These are phyloP conservation scores for Boletus semigastroideus DNA, from an alignment of 1,284 basidiomycete species.

Conservation along the genomic window DNA sequence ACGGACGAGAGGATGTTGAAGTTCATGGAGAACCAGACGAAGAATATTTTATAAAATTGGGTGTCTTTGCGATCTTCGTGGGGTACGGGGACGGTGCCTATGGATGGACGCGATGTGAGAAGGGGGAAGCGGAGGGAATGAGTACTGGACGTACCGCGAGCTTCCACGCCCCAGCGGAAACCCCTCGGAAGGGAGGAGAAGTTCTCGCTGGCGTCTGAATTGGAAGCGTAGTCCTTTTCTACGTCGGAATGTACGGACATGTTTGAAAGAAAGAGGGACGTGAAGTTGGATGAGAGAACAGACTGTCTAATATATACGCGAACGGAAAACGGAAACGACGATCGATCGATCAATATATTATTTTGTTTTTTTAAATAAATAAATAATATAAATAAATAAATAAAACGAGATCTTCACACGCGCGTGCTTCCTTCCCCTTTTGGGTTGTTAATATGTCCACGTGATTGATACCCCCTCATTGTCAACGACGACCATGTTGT, in stretches of 20 bases:
- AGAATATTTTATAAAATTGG: constrained; percentile 72
- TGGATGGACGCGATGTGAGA: not conserved
- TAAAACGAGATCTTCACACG: not conserved
- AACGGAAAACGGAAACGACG: too few relatives aligned
- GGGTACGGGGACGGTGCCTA: constrained; percentile 54
- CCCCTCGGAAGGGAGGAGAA: constrained; percentile 11
- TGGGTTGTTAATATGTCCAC: constrained; percentile 12
- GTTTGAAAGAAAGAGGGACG: constrained; percentile 16
- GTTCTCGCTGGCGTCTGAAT: not conserved
- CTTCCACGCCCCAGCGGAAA: constrained; percentile 34
- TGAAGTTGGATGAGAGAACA: not conserved
- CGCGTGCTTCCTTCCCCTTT: constrained; percentile 1
- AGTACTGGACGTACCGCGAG: constrained; percentile 18
- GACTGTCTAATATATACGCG: constrained; percentile 25
- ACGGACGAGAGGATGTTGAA: constrained; percentile 72
- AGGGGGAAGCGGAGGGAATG: not conserved
- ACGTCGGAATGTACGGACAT: constrained; percentile 17
- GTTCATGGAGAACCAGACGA: constrained; percentile 73
- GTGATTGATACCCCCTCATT: constrained; percentile 20
- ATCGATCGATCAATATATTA: too few relatives aligned
- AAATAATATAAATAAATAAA: constrained; percentile 5
- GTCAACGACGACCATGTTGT: constrained; percentile 2
- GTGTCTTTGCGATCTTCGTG: constrained; percentile 54
- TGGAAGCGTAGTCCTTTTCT: constrained; percentile 31
- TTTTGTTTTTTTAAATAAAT: too few relatives aligned